These are phyloP conservation scores for Mitragyna speciosa DNA, from an alignment of 257 asterid genomes.

Conservation along the genomic window DNA sequence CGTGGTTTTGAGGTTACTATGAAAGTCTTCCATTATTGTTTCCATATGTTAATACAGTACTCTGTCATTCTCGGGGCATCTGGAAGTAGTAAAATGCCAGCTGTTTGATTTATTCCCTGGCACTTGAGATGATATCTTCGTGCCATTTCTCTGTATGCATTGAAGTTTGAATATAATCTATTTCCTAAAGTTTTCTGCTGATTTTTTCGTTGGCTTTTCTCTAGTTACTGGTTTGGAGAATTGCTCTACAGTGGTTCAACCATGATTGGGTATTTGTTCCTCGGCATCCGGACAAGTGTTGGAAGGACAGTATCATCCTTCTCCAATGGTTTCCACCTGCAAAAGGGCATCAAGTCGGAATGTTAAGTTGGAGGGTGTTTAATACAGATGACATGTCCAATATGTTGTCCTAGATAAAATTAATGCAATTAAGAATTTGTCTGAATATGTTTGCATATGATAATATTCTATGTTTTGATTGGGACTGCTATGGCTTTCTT, in stretches of 20 bases:
- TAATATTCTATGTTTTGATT: background rate
- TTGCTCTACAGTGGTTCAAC: constrained; percentile 51
- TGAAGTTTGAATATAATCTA: background rate
- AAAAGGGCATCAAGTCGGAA: background rate
- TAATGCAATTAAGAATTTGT: background rate
- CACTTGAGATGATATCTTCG: background rate
- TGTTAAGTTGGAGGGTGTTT: constrained; percentile 3
- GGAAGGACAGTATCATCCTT: constrained; percentile 65
- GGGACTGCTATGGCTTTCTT: background rate
- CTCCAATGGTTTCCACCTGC: constrained; percentile 79
- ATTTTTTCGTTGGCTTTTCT: background rate
- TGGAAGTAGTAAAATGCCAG: background rate
- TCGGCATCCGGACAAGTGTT: constrained; percentile 81
- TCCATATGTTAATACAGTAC: background rate
- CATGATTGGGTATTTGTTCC: constrained; percentile 71
- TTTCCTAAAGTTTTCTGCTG: constrained; percentile 6
- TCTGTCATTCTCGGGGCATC: background rate
- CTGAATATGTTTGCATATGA: background rate
- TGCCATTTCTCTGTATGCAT: background rate
- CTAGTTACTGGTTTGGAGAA: constrained; percentile 14
- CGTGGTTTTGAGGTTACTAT: background rate
- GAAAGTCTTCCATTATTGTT: background rate
- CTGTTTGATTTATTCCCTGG: background rate
- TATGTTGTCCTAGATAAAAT: background rate
- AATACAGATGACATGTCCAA: background rate